Percentiles rank a stretch among this genome's conserved stretches.
Evolutionary conservation across 2,329 filamentous ascomycete genomes (phyloP).

Genomic region (Phaeophleospora eucalypticola): DNA sequence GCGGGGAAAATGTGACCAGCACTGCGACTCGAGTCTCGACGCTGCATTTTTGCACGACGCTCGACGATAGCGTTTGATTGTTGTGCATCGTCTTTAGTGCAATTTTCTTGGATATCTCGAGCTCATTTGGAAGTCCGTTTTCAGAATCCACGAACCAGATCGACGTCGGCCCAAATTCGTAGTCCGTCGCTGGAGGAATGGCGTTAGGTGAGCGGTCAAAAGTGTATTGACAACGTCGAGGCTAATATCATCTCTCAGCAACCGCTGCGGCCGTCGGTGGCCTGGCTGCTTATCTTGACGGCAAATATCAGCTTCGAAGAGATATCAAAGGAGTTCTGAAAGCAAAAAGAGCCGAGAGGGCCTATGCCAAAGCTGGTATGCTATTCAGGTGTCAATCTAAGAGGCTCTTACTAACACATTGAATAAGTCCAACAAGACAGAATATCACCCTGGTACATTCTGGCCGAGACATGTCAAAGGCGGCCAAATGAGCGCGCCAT

Average conservation of each 20-base stretch:
- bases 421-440: slow-evolving; percentile 16
- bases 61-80: too few relatives aligned
- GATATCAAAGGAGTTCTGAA: slow-evolving; percentile 51
- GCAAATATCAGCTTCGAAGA: slow-evolving; percentile 61
- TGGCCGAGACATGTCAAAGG: slow-evolving; percentile 21
- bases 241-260: background rate
- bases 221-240: background rate
- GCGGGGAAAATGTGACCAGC: too few relatives aligned
- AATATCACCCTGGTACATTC: slow-evolving; percentile 27
- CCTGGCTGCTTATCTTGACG: slow-evolving; percentile 59
- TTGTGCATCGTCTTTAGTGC: too few relatives aligned
- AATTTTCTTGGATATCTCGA: too few relatives aligned
- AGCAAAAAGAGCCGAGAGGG: slow-evolving; percentile 42
- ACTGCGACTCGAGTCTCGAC: too few relatives aligned
- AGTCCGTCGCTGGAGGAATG: too few relatives aligned
- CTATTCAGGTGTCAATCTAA: slow-evolving; percentile 39
- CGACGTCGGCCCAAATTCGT: too few relatives aligned
- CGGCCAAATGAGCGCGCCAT: slow-evolving; percentile 53
- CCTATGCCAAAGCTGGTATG: slow-evolving; percentile 41
- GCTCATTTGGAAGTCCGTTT: too few relatives aligned
- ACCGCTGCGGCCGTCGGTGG: slow-evolving; percentile 19
- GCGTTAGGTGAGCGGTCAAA: background rate
- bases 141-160: too few relatives aligned
- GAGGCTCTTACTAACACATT: background rate
- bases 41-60: too few relatives aligned